A percentile compares a stretch with the other conserved stretches of the same genome.
phyloP scores from a whole-genome alignment of 768 basidiomycete genomes.

The Coprinellus aureogranulatus region DNA sequence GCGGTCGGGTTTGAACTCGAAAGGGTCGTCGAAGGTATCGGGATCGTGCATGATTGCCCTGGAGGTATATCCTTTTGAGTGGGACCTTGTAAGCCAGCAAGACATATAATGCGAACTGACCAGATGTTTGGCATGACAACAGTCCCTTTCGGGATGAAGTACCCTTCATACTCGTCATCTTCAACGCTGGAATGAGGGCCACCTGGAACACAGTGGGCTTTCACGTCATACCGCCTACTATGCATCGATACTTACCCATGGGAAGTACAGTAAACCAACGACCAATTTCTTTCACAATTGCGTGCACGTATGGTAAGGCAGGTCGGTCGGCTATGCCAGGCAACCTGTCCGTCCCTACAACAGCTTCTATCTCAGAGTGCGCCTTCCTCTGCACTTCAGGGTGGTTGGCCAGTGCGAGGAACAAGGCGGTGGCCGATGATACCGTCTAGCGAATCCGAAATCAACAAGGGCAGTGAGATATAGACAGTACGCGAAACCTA shows the following conservation, averaged over 20 bases:
- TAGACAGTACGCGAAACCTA: neutral
- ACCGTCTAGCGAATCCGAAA: neutral
- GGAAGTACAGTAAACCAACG: conserved; percentile 21
- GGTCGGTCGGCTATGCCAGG: conserved; percentile 27
- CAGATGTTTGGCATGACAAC: neutral
- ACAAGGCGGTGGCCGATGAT: conserved; percentile 2
- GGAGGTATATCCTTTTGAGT: neutral
- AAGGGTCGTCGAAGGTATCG: neutral
- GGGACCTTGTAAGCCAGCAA: too few relatives aligned
- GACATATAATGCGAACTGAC: too few relatives aligned
- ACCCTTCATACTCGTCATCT: conserved; percentile 20
- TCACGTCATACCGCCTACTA: neutral
- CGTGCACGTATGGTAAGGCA: conserved; percentile 34
- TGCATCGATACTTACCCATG: conserved; percentile 1
- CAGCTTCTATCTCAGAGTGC: conserved; percentile 39
- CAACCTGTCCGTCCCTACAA: conserved; percentile 34
- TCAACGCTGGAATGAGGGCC: conserved; percentile 18
- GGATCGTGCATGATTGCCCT: neutral
- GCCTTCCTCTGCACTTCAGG: conserved; percentile 35
- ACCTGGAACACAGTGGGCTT: conserved; percentile 9
- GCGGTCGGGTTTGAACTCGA: conserved; percentile 6
- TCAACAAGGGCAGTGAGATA: neutral
- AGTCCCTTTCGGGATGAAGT: conserved; percentile 17
- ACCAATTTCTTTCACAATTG: conserved; percentile 29
- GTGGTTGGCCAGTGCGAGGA: conserved; percentile 28